Evolutionary conservation across 345 rosid genomes (phyloP), one percentile per base, ranked within the genome.

Genomic region (Salix arbutifolia): DNA sequence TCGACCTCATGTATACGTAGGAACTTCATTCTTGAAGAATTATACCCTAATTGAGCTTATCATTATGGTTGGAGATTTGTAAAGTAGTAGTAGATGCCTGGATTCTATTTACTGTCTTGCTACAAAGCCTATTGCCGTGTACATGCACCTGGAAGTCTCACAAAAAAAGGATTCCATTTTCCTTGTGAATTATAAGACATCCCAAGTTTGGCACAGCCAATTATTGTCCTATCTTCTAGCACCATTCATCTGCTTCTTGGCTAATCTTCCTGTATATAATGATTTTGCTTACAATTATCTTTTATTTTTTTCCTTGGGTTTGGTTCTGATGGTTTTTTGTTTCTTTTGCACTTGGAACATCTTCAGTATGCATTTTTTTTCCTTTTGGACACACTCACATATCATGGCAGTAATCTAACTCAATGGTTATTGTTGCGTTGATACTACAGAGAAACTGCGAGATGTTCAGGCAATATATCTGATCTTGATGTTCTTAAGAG

Each of bases 401-500:
- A 25, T 56, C 65, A 17, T 73, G 12, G 50, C 35, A 61, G 53
- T 62, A 26, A 65, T 58, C 70, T 64, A 46, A 68, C 65, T 77
- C 44, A 38, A 70, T 81, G 71, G 67, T 14, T 69, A 52, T 58
- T 75, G 17, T 79, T 73, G 18, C 79, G 48, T 52, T 79, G 65
- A 75, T 83, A 9, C 67, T 78, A 62, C 90, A 90, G 97, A 79
- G 94, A 90, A 83, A 82, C 81, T 46, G 80, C 87, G 58, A 89
- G 86, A 84, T 86, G 86, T 74, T 78, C 78, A 6, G 83, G 84
- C 68, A 77, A 69, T 79, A 71, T 71, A 35, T 71, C 83, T 62
- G 94, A 89, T 56, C 73, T 89, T 69, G 94, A 90, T 73, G 86
- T 77, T 83, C 79, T 85, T 62, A 91, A 83, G 79, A 82, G 78